These are phyloP conservation scores for Ceratobasidium papillatum DNA, from an alignment of 1,284 basidiomycete species.

Conservation along the genomic window DNA sequence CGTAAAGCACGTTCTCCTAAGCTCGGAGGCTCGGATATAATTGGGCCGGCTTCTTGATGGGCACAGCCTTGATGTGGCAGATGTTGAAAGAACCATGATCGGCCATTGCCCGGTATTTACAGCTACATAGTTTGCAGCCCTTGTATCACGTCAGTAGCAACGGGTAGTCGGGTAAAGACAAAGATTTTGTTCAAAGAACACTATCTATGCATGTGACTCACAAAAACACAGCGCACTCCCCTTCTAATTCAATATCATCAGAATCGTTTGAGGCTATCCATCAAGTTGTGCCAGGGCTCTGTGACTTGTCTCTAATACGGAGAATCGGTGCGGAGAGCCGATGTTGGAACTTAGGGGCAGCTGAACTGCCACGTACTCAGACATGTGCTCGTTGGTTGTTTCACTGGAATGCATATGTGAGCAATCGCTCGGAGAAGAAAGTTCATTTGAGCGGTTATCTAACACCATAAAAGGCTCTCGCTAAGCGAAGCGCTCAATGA, in stretches of 20 bases:
- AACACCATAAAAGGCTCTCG: neutral
- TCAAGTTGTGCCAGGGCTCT: too few relatives aligned
- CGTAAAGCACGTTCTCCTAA: neutral
- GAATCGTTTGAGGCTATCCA: neutral
- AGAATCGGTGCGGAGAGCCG: too few relatives aligned
- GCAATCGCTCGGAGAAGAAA: neutral
- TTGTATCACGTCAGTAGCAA: too few relatives aligned
- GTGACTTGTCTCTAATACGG: too few relatives aligned
- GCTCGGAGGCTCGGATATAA: neutral
- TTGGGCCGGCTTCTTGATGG: neutral
- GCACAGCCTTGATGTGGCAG: neutral
- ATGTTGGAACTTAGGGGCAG: too few relatives aligned
- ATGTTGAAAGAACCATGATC: slow-evolving; percentile 1
- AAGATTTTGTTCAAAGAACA: too few relatives aligned
- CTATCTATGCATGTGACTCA: neutral
- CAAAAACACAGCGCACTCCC: too few relatives aligned
- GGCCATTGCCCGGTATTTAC: neutral
- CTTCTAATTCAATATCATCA: neutral
- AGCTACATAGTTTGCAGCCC: neutral
- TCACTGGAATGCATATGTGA: neutral
- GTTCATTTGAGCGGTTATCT: neutral
- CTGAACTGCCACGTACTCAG: neutral
- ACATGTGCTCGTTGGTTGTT: neutral
- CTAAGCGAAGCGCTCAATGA: neutral
- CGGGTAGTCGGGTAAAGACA: too few relatives aligned